Evolutionary conservation across 768 basidiomycete genomes (phyloP).

Genomic region (Naganishia friedmannii): DNA sequence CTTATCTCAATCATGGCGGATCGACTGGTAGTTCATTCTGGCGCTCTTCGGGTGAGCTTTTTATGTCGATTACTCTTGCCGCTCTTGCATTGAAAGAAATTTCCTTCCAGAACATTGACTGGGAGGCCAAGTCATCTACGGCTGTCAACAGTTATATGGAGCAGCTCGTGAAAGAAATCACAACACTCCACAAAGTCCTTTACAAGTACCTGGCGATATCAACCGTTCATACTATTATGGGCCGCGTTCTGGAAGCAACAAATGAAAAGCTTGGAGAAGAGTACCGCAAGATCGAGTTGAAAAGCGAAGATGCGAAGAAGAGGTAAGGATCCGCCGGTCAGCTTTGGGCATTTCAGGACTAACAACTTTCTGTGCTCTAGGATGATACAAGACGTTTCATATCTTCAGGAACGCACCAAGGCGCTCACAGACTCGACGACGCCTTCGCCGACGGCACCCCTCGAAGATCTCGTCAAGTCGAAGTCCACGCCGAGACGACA

Average conservation of each 20-base stretch:
- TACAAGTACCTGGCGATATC: conserved; percentile 77
- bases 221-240: conserved; percentile 79
- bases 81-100: not conserved
- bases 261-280: conserved; percentile 86
- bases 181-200: conserved; percentile 90
- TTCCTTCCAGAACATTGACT: conserved; percentile 66
- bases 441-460: conserved; percentile 66
- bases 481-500: conserved; percentile 58
- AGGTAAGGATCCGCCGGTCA: conserved; percentile 57
- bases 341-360: not conserved
- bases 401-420: conserved; percentile 71
- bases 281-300: conserved; percentile 76
- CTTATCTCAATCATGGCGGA: conserved; percentile 98
- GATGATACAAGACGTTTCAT: conserved; percentile 73
- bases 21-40: conserved; percentile 78
- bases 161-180: conserved; percentile 86
- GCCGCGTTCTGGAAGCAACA: conserved; percentile 88
- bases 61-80: not conserved
- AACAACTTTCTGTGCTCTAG: conserved; percentile 54
- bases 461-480: conserved; percentile 80
- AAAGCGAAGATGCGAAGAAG: conserved; percentile 76
- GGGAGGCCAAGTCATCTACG: conserved; percentile 57
- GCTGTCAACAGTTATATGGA: conserved; percentile 69
- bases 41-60: conserved; percentile 65
- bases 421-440: conserved; percentile 67